Evolutionary conservation across 768 basidiomycete genomes (phyloP).

Genomic region (Termitomyces sp.): DNA sequence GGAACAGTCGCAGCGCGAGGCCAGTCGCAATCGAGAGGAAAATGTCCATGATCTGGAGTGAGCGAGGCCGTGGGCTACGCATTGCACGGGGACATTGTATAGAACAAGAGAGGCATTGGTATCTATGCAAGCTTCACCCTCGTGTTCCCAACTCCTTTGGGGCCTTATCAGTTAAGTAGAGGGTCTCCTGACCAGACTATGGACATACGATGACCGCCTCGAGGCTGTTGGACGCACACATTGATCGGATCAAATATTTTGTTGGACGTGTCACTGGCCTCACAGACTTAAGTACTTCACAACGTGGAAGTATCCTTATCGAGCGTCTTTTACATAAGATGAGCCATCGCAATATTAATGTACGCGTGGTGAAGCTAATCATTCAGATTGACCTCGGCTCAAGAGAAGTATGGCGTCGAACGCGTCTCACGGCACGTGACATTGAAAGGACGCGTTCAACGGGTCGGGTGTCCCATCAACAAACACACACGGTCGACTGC

Average conservation of each 20-base stretch:
- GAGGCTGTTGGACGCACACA: neutral
- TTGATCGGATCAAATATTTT: neutral
- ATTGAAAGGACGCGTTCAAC: neutral
- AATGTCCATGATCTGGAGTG: constrained; percentile 33
- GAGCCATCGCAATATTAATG: no score
- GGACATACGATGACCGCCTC: no score
- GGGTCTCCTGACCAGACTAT: constrained; percentile 3
- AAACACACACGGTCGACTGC: neutral
- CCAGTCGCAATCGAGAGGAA: constrained; percentile 33
- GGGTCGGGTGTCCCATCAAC: neutral
- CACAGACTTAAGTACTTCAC: no score
- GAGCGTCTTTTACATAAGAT: no score
- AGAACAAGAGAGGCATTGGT: neutral
- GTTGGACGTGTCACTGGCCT: no score
- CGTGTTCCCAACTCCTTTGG: constrained; percentile 1
- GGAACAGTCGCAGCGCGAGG: constrained; percentile 34
- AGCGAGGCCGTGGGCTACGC: constrained; percentile 4
- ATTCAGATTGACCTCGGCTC: no score
- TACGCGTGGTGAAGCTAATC: no score
- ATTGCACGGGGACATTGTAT: constrained; percentile 6
- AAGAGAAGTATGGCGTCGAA: no score
- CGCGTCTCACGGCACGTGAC: neutral
- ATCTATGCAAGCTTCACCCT: constrained; percentile 4
- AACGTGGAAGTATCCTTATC: no score
- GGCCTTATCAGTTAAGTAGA: constrained; percentile 2